phyloP scores from a whole-genome alignment of 1,284 basidiomycete species.

The Cryptococcus floricola region DNA sequence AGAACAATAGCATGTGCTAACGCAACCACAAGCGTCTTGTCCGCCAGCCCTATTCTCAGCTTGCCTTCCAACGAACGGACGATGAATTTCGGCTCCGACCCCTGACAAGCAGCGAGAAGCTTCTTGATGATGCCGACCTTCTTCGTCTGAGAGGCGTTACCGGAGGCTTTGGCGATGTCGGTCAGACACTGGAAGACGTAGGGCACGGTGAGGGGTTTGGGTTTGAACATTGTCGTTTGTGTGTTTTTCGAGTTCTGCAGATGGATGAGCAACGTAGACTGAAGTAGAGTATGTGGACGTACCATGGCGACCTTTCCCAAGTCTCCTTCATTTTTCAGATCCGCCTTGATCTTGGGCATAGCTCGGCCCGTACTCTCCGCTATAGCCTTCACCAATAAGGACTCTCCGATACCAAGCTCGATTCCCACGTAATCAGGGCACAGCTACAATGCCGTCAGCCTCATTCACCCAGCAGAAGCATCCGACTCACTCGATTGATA shows the following conservation, averaged over 20 bases:
- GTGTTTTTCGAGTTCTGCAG: constrained; percentile 81
- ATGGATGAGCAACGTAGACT: not conserved
- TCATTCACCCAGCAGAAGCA: not conserved
- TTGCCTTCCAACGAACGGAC: constrained; percentile 95
- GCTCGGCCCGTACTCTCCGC: constrained; percentile 89
- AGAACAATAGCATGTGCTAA: constrained; percentile 80
- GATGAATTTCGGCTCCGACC: constrained; percentile 83
- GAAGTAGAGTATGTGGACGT: constrained; percentile 17
- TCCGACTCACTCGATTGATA: constrained; percentile 76
- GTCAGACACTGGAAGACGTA: constrained; percentile 80
- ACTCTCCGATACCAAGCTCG: constrained; percentile 95
- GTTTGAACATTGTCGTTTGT: constrained; percentile 93
- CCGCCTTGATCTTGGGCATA: constrained; percentile 75
- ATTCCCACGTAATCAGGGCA: constrained; percentile 94
- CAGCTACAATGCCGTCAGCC: constrained; percentile 55
- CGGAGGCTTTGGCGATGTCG: constrained; percentile 79
- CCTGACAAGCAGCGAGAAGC: constrained; percentile 85
- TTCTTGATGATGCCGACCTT: constrained; percentile 96
- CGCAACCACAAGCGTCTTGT: constrained; percentile 84
- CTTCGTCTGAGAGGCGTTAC: constrained; percentile 83
- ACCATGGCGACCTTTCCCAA: constrained; percentile 93
- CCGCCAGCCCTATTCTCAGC: constrained; percentile 93
- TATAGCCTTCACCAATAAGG: constrained; percentile 90
- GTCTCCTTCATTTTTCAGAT: constrained; percentile 91
- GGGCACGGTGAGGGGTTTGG: constrained; percentile 81